Evolutionary conservation across 1,284 basidiomycete species (phyloP).

Genomic region (Rhodotorula sp.): DNA sequence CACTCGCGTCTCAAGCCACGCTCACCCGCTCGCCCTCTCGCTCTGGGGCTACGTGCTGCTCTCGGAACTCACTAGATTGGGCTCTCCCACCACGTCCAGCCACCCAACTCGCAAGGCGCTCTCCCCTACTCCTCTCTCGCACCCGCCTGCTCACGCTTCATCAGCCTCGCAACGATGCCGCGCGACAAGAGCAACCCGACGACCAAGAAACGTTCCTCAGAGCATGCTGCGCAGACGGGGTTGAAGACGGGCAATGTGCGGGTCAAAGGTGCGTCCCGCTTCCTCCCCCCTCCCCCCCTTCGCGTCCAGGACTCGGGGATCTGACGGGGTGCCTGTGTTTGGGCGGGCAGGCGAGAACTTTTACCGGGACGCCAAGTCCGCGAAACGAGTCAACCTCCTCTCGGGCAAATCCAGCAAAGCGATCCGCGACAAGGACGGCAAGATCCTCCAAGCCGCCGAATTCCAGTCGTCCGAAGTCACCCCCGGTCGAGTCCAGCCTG

Average conservation of each 20-base stretch:
- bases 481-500: conserved; percentile 85
- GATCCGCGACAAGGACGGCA: conserved; percentile 80
- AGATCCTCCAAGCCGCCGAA: conserved; percentile 83
- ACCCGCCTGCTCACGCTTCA: background rate
- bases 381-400: conserved; percentile 79
- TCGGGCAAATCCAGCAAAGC: conserved; percentile 72
- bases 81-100: too few species aligned
- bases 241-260: conserved; percentile 41
- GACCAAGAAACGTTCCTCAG: conserved; percentile 26
- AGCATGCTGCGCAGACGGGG: conserved; percentile 38
- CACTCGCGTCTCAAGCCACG: background rate
- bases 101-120: background rate
- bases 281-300: background rate
- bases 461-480: conserved; percentile 87
- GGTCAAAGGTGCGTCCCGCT: conserved; percentile 32
- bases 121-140: background rate
- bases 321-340: too few species aligned
- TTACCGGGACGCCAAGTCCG: conserved; percentile 59
- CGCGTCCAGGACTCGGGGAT: too few species aligned
- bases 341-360: conserved; percentile 41
- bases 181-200: conserved; percentile 35
- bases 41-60: too few species aligned
- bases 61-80: too few species aligned
- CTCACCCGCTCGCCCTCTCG: background rate
- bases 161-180: background rate